Evolutionary conservation across 1,139 yeast species (phyloP).

Genomic region (Komagataea norvegica): DNA sequence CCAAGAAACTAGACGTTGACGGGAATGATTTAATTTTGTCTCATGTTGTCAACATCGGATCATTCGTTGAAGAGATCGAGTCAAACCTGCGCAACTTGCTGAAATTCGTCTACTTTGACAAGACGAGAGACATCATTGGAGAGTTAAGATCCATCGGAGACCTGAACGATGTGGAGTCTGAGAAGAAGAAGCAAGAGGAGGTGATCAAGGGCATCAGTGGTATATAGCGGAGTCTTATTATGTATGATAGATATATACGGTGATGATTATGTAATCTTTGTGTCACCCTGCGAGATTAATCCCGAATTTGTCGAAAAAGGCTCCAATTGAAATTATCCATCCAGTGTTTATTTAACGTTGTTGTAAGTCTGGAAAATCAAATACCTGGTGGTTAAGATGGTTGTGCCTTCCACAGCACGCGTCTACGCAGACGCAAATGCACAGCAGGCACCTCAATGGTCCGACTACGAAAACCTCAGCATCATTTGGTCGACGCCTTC

Average conservation of each 20-base stretch:
- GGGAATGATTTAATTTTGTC: conserved; percentile 11
- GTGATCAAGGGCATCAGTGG: conserved; percentile 39
- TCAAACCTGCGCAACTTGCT: conserved; percentile 79
- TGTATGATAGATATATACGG: neutral
- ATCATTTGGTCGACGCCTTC: conserved; percentile 69
- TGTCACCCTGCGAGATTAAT: too few relatives aligned
- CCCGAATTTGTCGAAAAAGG: too few relatives aligned
- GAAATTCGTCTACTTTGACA: conserved; percentile 93
- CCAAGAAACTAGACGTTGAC: conserved; percentile 40
- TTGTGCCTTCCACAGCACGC: conserved; percentile 32
- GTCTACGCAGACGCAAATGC: conserved; percentile 67
- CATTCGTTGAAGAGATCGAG: conserved; percentile 83
- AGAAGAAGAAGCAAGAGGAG: conserved; percentile 41
- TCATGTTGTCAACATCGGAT: conserved; percentile 83
- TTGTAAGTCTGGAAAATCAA: neutral
- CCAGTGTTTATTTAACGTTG: too few relatives aligned
- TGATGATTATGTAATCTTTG: too few relatives aligned
- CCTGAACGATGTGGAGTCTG: conserved; percentile 30
- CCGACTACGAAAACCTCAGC: conserved; percentile 72
- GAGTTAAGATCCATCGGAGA: conserved; percentile 61
- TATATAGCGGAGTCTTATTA: conserved; percentile 15
- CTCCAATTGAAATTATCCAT: too few relatives aligned
- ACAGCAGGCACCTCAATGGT: conserved; percentile 61
- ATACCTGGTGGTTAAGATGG: neutral
- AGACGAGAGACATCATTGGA: conserved; percentile 78